phyloP scores from a whole-genome alignment of 331 rosid species.

The Phaseolus coccineus region DNA sequence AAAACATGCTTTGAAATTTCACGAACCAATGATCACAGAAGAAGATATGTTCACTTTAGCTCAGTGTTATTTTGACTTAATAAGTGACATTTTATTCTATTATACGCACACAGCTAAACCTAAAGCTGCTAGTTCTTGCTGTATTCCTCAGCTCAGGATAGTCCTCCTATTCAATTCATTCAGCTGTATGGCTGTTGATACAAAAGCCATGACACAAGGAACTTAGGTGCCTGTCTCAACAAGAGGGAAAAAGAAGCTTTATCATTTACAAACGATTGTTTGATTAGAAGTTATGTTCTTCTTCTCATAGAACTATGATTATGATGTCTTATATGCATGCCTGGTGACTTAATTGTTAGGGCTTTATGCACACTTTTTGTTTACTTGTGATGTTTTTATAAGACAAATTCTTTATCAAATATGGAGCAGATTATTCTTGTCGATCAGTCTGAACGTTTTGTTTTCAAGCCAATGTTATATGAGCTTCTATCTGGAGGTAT shows the following conservation, averaged over 20 bases:
- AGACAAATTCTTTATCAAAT: constrained; percentile 35
- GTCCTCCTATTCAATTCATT: neutral
- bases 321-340: neutral
- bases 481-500: constrained; percentile 97
- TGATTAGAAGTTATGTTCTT: neutral
- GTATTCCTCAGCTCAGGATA: neutral
- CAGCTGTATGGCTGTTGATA: neutral
- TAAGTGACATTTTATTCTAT: neutral
- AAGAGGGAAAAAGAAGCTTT: neutral
- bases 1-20: neutral
- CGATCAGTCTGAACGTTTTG: constrained; percentile 91
- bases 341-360: neutral
- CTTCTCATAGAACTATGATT: neutral
- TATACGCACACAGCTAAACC: neutral
- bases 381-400: constrained; percentile 27
- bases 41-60: neutral
- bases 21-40: neutral
- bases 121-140: neutral
- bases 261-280: constrained; percentile 23
- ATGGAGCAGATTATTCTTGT: constrained; percentile 80
- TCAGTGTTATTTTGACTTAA: neutral
- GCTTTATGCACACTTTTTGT: neutral
- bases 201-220: neutral
- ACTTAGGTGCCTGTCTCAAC: neutral
- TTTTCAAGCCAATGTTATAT: constrained; percentile 94